Evolutionary conservation across 1,139 yeast species (phyloP).

Genomic region (Geotrichum carabidarum): DNA sequence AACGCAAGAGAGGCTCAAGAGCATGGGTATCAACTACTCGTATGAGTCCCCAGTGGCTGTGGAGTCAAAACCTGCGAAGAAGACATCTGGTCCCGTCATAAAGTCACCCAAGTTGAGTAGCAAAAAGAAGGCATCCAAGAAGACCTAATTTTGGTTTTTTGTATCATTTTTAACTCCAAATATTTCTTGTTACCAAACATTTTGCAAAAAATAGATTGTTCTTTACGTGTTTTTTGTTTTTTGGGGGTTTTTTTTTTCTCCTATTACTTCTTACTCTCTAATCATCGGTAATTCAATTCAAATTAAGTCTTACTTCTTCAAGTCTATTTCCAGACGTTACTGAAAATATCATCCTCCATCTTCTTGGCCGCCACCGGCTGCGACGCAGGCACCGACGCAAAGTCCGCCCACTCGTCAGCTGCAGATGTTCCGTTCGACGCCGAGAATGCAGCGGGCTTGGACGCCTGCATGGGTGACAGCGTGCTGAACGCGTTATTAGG

Average conservation of each 20-base stretch:
- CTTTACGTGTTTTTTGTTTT: not conserved
- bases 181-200: too few relatives aligned
- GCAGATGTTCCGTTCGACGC: not conserved
- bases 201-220: not conserved
- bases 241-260: not conserved
- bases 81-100: not conserved
- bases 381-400: constrained; percentile 27
- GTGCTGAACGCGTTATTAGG: not conserved
- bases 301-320: not conserved
- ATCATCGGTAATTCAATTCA: not conserved
- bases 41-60: constrained; percentile 22
- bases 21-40: constrained; percentile 49
- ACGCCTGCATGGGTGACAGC: not conserved
- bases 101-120: not conserved
- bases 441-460: not conserved
- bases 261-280: not conserved
- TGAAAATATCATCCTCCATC: constrained; percentile 60
- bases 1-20: constrained; percentile 47
- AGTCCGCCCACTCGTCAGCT: constrained; percentile 27
- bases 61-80: not conserved
- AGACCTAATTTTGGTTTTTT: not conserved
- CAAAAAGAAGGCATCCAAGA: constrained; percentile 1
- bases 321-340: constrained; percentile 55
- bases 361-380: constrained; percentile 28
- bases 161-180: too few relatives aligned